phyloP scores from a whole-genome alignment of 306 rosid species.

The Styphnolobium japonicum region DNA sequence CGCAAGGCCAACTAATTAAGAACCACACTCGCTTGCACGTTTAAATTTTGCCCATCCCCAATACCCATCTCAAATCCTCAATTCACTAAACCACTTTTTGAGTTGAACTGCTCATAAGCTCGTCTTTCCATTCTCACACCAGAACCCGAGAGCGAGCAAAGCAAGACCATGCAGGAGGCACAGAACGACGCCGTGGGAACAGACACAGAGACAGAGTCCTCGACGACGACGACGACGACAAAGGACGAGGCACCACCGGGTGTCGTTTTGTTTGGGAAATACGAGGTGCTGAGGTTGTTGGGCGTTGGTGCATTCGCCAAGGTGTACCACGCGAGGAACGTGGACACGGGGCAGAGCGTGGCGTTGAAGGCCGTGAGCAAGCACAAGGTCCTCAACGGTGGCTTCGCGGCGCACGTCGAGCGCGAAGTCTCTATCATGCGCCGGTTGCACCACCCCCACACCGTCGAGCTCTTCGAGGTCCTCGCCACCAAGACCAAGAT shows the following conservation, averaged over 20 bases:
- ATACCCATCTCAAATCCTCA: background rate
- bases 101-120: background rate
- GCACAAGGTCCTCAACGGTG: slow-evolving; percentile 35
- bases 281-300: slow-evolving; percentile 47
- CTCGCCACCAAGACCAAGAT: slow-evolving; percentile 69
- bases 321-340: slow-evolving; percentile 60
- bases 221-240: background rate
- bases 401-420: slow-evolving; percentile 50
- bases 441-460: slow-evolving; percentile 62
- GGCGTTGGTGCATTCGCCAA: slow-evolving; percentile 73
- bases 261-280: slow-evolving; percentile 34
- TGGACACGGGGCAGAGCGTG: slow-evolving; percentile 49
- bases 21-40: background rate
- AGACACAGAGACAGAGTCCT: background rate
- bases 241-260: background rate
- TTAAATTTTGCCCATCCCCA: background rate
- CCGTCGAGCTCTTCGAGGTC: slow-evolving; percentile 52
- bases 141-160: no score
- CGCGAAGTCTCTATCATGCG: slow-evolving; percentile 75
- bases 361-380: slow-evolving; percentile 69
- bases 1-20: background rate
- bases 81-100: background rate
- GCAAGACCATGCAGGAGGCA: background rate
- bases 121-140: no score
- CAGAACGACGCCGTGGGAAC: background rate